phyloP scores from a whole-genome alignment of 768 basidiomycete species.

The Dioszegia crocea region DNA sequence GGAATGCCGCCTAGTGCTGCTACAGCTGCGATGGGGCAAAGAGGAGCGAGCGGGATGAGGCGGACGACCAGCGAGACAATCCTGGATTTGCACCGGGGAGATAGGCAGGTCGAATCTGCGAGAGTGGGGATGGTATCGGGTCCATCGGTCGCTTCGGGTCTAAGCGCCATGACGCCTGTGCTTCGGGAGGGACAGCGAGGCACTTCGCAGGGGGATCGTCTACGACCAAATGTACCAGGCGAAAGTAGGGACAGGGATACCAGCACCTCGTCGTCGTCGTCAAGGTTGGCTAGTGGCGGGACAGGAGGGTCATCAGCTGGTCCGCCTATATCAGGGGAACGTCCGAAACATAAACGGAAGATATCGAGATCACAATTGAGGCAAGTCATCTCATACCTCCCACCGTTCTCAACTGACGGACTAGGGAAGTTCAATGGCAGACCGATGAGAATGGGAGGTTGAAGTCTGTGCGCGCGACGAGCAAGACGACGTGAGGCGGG shows the following conservation, averaged over 20 bases:
- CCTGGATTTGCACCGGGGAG: neutral
- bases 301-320: neutral
- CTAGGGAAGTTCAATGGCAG: constrained; percentile 39
- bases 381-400: constrained; percentile 16
- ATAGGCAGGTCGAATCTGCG: neutral
- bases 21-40: neutral
- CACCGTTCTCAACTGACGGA: neutral
- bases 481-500: constrained; percentile 4
- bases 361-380: constrained; percentile 41
- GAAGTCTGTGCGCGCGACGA: constrained; percentile 18
- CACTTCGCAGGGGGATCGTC: constrained; percentile 1
- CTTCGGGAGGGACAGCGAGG: neutral
- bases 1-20: neutral
- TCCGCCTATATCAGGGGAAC: constrained; percentile 9
- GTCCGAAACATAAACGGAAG: constrained; percentile 42
- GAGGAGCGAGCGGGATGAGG: constrained; percentile 10
- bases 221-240: neutral
- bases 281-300: neutral
- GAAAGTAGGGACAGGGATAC: neutral
- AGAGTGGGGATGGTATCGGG: neutral
- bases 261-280: neutral
- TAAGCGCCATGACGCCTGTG: neutral
- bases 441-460: constrained; percentile 38
- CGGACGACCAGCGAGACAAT: constrained; percentile 15
- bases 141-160: neutral